Evolutionary conservation across 2,329 filamentous ascomycete genomes (phyloP), one percentile per base, ranked within the genome.

Genomic region (Thielaviopsis ethacetica): DNA sequence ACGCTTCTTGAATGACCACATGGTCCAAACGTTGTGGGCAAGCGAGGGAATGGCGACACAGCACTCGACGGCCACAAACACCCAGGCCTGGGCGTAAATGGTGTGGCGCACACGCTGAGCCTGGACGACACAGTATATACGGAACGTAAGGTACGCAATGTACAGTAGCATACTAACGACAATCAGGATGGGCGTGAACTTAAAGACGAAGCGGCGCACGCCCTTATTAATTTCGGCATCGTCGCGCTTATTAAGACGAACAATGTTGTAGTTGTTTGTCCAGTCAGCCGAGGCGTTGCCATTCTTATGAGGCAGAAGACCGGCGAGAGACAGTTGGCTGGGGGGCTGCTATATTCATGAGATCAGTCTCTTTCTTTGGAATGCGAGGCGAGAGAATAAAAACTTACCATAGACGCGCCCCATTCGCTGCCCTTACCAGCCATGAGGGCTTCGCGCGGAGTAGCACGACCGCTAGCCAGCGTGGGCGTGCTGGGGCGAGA

Each of bases 21-120:
- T 75, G 1, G 77, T 79, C 76, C 77, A 81, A 44, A 74, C 69
- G 63, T 79, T 79, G 69, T 82, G 78, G 70, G 80, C 73, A 41
- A 81, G 67, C 3, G 76, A 73, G 5, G 79, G 79, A 57, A 80
- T 71, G 5, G 77, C 75, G 7, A 76, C 72, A n/a, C 71, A 69
- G 47, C 79, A 66, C 64, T 82, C 79, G 59, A 81, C 72, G 24
- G 69, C 75, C 58, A 82, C 76, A 63, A 82, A 82, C 6, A 80
- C 65, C 79, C 79, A 82, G 2, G 79, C 79, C 52, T 75, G 73
- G 4, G 71, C 69, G 62, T 75, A 82, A 1, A 69, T 69, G 22
- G 68, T 65, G 3, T 65, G 54, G 3, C 68, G 67, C 0, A 67
- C 67, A 1, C 71, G 68, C 63, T 82, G 77, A 0, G 79, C 77